A percentile compares a stretch with the other conserved stretches of the same genome.
Conservation (phyloP, 495 filamentous ascomycete genomes). For the Podospora pseudoanserina region DNA sequence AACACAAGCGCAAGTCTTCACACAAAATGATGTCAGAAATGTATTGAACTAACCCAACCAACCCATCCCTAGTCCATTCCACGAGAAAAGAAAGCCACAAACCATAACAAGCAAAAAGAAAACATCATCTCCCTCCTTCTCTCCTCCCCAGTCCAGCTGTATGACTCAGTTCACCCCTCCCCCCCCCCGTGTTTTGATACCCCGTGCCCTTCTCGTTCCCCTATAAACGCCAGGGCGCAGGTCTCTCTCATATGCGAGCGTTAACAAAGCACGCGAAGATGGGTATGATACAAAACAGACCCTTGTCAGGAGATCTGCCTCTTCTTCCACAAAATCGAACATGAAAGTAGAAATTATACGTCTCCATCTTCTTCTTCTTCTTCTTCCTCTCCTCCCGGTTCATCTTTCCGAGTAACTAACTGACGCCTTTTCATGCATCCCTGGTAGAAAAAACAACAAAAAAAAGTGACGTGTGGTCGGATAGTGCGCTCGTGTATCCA, state of each 20-base stretch:
- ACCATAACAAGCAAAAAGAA: neutral
- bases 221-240: neutral
- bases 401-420: neutral
- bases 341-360: neutral
- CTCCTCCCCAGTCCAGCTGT: neutral
- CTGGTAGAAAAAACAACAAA: neutral
- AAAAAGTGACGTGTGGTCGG: neutral
- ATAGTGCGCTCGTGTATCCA: conserved; percentile 4
- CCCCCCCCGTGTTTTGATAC: neutral
- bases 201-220: neutral
- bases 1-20: too few species aligned
- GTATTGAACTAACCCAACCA: neutral
- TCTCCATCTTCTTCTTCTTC: neutral
- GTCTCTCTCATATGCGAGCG: neutral
- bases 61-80: neutral
- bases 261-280: neutral
- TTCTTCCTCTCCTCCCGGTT: neutral
- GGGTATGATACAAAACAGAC: neutral
- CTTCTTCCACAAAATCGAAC: neutral
- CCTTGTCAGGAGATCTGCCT: neutral
- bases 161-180: neutral
- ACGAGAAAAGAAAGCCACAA: neutral
- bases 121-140: neutral
- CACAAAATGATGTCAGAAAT: neutral
- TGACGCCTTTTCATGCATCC: neutral